Evolutionary conservation across 2,329 filamentous ascomycete genomes (phyloP).

Genomic region (Penicillium decumbens): DNA sequence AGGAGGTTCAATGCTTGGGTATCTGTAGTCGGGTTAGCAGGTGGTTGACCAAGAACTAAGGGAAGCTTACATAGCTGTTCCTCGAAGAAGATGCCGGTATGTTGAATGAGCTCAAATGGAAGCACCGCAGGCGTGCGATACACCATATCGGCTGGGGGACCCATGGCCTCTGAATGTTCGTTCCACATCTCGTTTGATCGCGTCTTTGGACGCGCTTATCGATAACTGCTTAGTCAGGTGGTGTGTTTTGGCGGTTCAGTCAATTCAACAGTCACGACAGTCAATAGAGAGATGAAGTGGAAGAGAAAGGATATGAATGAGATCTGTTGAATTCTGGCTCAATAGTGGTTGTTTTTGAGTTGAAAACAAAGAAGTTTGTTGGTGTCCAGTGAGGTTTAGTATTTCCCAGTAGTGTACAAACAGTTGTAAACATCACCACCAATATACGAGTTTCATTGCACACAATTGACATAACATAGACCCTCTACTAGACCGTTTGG

Average conservation of each 20-base stretch:
- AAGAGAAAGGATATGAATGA: neutral
- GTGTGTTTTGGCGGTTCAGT: neutral
- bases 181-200: slow-evolving; percentile 9
- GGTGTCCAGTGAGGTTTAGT: neutral
- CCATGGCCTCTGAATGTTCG: slow-evolving; percentile 17
- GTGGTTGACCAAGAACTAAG: neutral
- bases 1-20: slow-evolving; percentile 60
- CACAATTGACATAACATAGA: too few species aligned
- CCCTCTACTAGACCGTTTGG: too few species aligned
- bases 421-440: too few species aligned
- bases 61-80: slow-evolving; percentile 61
- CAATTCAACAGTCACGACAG: neutral
- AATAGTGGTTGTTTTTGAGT: neutral
- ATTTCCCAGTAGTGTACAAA: neutral
- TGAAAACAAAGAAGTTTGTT: neutral
- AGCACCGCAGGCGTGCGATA: slow-evolving; percentile 56
- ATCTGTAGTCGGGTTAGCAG: slow-evolving; percentile 38
- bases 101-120: slow-evolving; percentile 60
- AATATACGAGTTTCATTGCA: too few species aligned
- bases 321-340: neutral
- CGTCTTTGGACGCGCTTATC: slow-evolving; percentile 19
- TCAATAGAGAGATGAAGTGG: neutral
- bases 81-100: slow-evolving; percentile 69
- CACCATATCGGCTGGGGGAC: slow-evolving; percentile 14
- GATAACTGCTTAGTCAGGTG: slow-evolving; percentile 19